Conservation (phyloP, 352 stramenopile genomes). For the Phytophthora cactorum region DNA sequence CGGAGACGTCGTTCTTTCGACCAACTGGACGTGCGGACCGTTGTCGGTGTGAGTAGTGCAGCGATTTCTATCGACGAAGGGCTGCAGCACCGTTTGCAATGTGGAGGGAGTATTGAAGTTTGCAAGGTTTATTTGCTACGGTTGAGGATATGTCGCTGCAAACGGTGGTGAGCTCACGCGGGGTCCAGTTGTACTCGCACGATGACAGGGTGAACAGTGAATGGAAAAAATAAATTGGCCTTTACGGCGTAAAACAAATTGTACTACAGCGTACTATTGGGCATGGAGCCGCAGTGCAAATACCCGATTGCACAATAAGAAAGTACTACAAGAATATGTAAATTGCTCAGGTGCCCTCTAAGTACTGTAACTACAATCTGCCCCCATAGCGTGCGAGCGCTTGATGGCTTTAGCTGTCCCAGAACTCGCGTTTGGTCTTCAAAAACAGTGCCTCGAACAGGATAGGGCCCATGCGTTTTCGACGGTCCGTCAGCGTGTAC, state of each 20-base stretch:
- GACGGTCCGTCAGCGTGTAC: neutral
- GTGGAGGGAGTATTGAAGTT: slow-evolving; percentile 52
- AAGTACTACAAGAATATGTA: neutral
- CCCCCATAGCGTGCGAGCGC: neutral
- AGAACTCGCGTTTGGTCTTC: neutral
- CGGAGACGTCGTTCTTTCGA: slow-evolving; percentile 66
- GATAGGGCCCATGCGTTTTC: neutral
- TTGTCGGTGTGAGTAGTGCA: slow-evolving; percentile 46
- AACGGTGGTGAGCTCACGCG: slow-evolving; percentile 50
- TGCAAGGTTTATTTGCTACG: slow-evolving; percentile 50
- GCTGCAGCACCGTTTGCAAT: slow-evolving; percentile 48
- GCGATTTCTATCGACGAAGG: slow-evolving; percentile 57
- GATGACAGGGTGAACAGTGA: slow-evolving; percentile 28
- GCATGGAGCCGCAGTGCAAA: neutral
- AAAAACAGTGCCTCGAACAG: neutral
- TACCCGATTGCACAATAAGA: neutral
- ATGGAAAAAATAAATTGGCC: neutral
- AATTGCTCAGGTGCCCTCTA: neutral
- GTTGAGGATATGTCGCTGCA: slow-evolving; percentile 56
- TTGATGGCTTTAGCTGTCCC: neutral
- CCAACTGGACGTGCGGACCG: slow-evolving; percentile 52
- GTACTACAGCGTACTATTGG: neutral
- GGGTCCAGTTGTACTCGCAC: slow-evolving; percentile 50
- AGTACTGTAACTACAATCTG: neutral
- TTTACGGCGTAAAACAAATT: neutral